These are phyloP conservation scores for Golubevia sp. DNA, from an alignment of 1,284 basidiomycete species.

Conservation along the genomic window DNA sequence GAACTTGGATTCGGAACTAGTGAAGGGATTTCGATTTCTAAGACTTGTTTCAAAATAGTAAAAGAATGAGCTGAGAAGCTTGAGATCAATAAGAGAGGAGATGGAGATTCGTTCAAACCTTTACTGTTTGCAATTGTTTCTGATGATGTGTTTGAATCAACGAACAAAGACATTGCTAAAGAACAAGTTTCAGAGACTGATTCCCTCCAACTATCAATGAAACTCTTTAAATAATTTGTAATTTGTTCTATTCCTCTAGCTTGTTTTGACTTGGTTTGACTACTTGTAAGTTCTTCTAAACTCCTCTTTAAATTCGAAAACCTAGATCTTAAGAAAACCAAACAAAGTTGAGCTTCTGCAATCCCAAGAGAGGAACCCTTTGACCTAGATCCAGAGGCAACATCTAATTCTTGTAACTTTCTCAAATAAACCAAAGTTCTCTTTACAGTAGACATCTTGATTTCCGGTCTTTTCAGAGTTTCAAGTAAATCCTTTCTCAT, in stretches of 20 bases:
- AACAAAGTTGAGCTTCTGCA: slow-evolving; percentile 22
- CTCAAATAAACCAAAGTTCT: slow-evolving; percentile 17
- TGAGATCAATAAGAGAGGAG: slow-evolving; percentile 20
- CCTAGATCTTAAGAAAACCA: slow-evolving; percentile 25
- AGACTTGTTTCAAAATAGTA: slow-evolving; percentile 8
- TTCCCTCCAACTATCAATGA: slow-evolving; percentile 26
- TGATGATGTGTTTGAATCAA: slow-evolving; percentile 8
- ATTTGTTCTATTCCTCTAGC: too few relatives aligned
- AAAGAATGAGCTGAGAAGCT: slow-evolving; percentile 18
- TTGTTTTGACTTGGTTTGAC: too few relatives aligned
- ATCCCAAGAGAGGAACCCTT: slow-evolving; percentile 13
- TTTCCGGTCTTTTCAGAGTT: slow-evolving; percentile 13
- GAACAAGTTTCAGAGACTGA: slow-evolving; percentile 20
- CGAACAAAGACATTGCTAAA: slow-evolving; percentile 21
- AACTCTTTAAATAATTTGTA: not conserved
- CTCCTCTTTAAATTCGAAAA: slow-evolving; percentile 14
- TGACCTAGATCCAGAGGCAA: not conserved
- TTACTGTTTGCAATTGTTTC: too few relatives aligned
- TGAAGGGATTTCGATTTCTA: slow-evolving; percentile 11
- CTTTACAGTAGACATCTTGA: slow-evolving; percentile 22
- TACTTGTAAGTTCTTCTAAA: not conserved
- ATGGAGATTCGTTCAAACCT: not conserved
- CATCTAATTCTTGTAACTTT: slow-evolving; percentile 12
- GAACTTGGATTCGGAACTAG: not conserved
- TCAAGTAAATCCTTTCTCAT: slow-evolving; percentile 25